Conservation (phyloP, 169 alveolate species). For the Eimeria acervulina region DNA sequence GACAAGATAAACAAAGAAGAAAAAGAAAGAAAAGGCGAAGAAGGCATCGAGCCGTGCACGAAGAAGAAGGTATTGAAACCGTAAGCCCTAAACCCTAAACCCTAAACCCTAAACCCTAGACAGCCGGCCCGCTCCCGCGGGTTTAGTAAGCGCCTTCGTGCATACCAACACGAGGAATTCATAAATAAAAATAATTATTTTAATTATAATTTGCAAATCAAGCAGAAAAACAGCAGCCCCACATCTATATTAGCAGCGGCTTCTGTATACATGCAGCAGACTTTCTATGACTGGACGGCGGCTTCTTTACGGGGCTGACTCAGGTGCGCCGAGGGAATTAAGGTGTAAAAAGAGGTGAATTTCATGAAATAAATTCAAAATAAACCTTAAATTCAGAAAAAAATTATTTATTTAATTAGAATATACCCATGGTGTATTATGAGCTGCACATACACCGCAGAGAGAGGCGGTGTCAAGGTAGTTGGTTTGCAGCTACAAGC, state of each 20-base stretch:
- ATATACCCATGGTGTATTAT: background rate
- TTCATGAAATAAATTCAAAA: too few species aligned
- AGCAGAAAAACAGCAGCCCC: background rate
- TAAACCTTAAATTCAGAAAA: background rate
- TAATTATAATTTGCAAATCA: too few species aligned
- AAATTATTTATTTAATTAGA: too few species aligned
- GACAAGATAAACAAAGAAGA: too few species aligned
- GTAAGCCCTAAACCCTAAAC: background rate
- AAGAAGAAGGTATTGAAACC: background rate
- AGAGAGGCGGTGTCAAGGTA: too few species aligned
- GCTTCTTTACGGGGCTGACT: too few species aligned
- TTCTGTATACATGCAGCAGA: background rate
- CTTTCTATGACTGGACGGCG: too few species aligned
- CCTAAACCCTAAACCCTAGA: background rate
- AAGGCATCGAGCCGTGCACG: background rate
- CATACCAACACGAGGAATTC: background rate
- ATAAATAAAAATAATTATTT: too few species aligned
- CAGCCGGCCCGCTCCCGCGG: background rate
- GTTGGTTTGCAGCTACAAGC: too few species aligned
- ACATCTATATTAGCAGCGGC: background rate
- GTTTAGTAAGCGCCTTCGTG: background rate
- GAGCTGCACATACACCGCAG: background rate
- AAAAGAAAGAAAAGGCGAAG: background rate
- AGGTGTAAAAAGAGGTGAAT: background rate
- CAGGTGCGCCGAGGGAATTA: background rate